These are phyloP conservation scores for Xylariaceae sp. DNA, from an alignment of 2,329 filamentous ascomycete genomes.

Conservation along the genomic window DNA sequence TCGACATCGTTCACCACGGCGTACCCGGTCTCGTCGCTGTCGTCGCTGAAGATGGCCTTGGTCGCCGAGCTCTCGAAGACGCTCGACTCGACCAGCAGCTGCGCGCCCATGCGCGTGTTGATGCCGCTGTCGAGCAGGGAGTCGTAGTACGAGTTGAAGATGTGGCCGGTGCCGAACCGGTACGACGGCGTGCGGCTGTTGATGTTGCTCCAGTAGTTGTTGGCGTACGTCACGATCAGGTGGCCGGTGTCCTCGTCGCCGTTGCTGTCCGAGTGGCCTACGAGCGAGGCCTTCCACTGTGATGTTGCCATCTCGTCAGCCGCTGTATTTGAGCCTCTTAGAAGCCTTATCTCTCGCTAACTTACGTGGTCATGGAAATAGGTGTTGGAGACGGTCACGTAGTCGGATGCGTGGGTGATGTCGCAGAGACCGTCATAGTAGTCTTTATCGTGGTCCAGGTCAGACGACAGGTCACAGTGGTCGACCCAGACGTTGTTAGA, in stretches of 20 bases:
- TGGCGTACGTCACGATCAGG: constrained; percentile 61
- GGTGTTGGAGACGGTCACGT: constrained; percentile 45
- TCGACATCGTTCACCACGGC: constrained; percentile 37
- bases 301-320: not conserved
- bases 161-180: constrained; percentile 54
- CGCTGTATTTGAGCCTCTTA: no score
- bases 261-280: constrained; percentile 55
- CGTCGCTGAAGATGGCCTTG: constrained; percentile 25
- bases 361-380: constrained; percentile 47
- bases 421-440: constrained; percentile 67
- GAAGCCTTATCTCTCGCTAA: not conserved
- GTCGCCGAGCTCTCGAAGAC: constrained; percentile 19
- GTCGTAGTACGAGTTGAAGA: constrained; percentile 38
- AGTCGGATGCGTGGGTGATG: constrained; percentile 59
- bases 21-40: constrained; percentile 38
- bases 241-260: constrained; percentile 60
- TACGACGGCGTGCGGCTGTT: constrained; percentile 51
- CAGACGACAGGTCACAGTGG: constrained; percentile 61
- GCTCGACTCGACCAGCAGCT: constrained; percentile 48
- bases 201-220: constrained; percentile 66
- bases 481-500: constrained; percentile 63
- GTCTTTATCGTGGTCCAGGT: constrained; percentile 59
- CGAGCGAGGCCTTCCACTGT: constrained; percentile 21
- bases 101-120: constrained; percentile 44
- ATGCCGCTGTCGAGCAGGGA: constrained; percentile 37